phyloP scores from a whole-genome alignment of 805 yeast species.

The Wickerhamiella shivajii region DNA sequence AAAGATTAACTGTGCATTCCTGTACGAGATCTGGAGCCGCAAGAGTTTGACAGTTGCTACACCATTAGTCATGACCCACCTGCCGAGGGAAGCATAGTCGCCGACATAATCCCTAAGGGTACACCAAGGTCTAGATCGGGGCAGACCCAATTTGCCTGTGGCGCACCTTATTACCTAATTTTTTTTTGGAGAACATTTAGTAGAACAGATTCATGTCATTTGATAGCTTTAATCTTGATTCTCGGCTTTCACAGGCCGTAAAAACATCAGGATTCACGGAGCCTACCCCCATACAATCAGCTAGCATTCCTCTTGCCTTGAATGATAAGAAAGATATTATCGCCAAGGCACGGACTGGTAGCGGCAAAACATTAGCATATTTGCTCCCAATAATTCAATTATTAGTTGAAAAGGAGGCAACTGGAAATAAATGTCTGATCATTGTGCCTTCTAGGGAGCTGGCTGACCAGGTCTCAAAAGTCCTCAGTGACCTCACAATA shows the following conservation, averaged over 20 bases:
- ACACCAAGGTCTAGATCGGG: no score
- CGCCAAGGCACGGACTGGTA: slow-evolving; percentile 89
- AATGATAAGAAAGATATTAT: slow-evolving; percentile 83
- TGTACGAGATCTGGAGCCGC: no score
- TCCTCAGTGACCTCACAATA: slow-evolving; percentile 50
- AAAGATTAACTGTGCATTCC: no score
- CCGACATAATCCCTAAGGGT: no score
- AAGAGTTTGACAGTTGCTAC: no score
- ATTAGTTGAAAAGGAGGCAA: slow-evolving; percentile 35
- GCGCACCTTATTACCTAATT: no score
- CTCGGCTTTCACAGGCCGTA: slow-evolving; percentile 72
- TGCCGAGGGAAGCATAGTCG: no score
- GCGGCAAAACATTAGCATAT: slow-evolving; percentile 91
- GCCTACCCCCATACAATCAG: slow-evolving; percentile 84
- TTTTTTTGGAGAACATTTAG: not conserved
- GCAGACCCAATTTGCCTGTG: no score
- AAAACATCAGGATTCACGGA: slow-evolving; percentile 63
- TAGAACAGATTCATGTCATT: slow-evolving; percentile 26
- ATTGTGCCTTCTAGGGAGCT: slow-evolving; percentile 90
- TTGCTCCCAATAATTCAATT: slow-evolving; percentile 74
- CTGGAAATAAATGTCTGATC: slow-evolving; percentile 42
- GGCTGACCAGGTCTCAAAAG: slow-evolving; percentile 66
- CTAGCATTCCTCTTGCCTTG: slow-evolving; percentile 82
- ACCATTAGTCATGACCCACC: no score
- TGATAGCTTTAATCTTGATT: slow-evolving; percentile 65